A percentile compares a stretch with the other conserved stretches of the same genome.
phyloP scores from a whole-genome alignment of 2,329 filamentous ascomycete species.

The Polychaeton citri region DNA sequence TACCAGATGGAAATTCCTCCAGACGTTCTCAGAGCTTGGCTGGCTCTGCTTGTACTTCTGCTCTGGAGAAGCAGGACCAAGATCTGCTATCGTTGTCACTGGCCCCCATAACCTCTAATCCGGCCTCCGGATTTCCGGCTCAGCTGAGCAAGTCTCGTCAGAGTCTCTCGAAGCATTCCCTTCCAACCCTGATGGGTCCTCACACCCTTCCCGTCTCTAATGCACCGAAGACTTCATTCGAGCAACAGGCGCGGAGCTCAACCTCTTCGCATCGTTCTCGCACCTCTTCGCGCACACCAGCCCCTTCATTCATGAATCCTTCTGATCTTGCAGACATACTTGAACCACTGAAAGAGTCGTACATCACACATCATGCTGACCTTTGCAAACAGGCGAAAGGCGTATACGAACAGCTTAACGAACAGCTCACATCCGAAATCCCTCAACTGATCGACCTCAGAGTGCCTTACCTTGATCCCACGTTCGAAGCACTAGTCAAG shows the following conservation, averaged over 20 bases:
- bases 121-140: too few species aligned
- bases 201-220: too few species aligned
- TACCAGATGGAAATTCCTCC: too few species aligned
- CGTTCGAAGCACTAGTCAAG: slow-evolving; percentile 95
- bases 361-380: slow-evolving; percentile 18
- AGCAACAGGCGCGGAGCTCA: not conserved
- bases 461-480: slow-evolving; percentile 92
- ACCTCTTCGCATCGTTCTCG: not conserved
- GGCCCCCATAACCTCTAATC: too few species aligned
- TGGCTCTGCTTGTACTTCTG: too few species aligned
- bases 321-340: slow-evolving; percentile 21
- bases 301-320: slow-evolving; percentile 21
- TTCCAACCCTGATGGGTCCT: too few species aligned
- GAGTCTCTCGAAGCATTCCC: too few species aligned
- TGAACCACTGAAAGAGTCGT: slow-evolving; percentile 15
- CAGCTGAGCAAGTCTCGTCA: too few species aligned
- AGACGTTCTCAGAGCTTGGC: too few species aligned
- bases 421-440: slow-evolving; percentile 83
- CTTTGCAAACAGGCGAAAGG: slow-evolving; percentile 47
- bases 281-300: slow-evolving; percentile 6
- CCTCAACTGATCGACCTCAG: slow-evolving; percentile 85
- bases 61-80: too few species aligned
- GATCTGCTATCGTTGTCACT: too few species aligned
- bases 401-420: slow-evolving; percentile 93
- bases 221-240: too few species aligned